phyloP scores from a whole-genome alignment of 2,329 filamentous ascomycete genomes.

The Beauveria asiatica region DNA sequence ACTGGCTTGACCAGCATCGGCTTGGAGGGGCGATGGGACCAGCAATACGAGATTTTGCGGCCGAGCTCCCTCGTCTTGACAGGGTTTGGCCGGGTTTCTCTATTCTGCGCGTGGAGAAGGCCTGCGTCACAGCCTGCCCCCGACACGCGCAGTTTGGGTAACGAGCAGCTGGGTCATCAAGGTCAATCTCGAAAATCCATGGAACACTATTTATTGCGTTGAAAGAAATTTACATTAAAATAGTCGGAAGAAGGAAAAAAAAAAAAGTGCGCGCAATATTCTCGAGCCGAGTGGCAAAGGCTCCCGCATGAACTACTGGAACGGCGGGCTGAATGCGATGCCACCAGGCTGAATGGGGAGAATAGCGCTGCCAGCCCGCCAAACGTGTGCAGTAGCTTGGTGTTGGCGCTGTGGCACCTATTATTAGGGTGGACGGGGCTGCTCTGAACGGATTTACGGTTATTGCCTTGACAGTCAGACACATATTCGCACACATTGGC shows the following conservation, averaged over 20 bases:
- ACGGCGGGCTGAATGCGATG: conserved; percentile 1
- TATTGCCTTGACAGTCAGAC: too few species aligned
- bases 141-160: background rate
- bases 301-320: conserved; percentile 9
- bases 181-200: background rate
- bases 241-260: background rate
- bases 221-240: background rate
- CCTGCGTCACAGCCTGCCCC: background rate
- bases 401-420: background rate
- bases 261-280: background rate
- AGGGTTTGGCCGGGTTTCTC: background rate
- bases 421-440: background rate
- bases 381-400: background rate
- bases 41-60: conserved; percentile 11
- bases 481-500: background rate
- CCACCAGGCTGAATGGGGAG: background rate
- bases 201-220: background rate
- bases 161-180: background rate
- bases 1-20: background rate
- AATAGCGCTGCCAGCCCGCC: background rate
- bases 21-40: background rate
- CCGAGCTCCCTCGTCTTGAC: background rate
- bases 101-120: background rate
- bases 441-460: background rate
- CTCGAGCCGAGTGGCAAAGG: conserved; percentile 8